These are phyloP conservation scores for Arthrinium phaeospermum DNA, from an alignment of 2,329 filamentous ascomycete genomes.

Conservation along the genomic window DNA sequence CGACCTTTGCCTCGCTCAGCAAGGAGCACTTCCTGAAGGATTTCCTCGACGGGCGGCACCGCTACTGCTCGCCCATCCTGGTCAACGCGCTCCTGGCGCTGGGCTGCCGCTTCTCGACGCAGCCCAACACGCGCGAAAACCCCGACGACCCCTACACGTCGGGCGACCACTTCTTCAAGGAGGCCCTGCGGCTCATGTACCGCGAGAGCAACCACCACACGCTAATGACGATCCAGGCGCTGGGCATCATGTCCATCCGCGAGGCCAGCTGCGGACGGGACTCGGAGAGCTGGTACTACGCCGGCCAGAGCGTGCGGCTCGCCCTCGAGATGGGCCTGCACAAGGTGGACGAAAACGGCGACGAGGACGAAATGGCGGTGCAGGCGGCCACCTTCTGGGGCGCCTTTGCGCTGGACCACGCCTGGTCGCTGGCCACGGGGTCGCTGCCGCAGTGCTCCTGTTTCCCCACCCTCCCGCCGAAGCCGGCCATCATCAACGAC, in stretches of 20 bases:
- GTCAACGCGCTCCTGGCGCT: constrained; percentile 70
- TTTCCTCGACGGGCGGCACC: constrained; percentile 63
- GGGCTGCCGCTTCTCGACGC: constrained; percentile 72
- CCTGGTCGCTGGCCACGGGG: constrained; percentile 69
- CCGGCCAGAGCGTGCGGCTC: constrained; percentile 73
- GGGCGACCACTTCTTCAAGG: constrained; percentile 77
- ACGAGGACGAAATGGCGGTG: constrained; percentile 63
- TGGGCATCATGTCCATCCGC: constrained; percentile 77
- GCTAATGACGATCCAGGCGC: constrained; percentile 74
- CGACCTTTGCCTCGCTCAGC: constrained; percentile 74
- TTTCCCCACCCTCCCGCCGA: constrained; percentile 61
- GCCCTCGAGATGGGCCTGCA: constrained; percentile 76
- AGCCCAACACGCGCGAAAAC: constrained; percentile 67
- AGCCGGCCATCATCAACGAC: constrained; percentile 64
- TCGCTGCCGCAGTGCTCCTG: constrained; percentile 65
- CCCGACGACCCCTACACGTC: constrained; percentile 67
- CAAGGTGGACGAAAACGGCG: constrained; percentile 48
- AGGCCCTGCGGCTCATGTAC: constrained; percentile 66
- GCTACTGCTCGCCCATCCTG: constrained; percentile 71
- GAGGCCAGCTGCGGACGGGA: constrained; percentile 76
- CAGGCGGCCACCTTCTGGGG: constrained; percentile 67
- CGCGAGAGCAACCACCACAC: constrained; percentile 63
- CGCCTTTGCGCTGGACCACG: constrained; percentile 67
- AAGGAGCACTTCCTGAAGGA: constrained; percentile 74
- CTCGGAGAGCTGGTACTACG: constrained; percentile 75